Evolutionary conservation across 768 basidiomycete genomes (phyloP).

Genomic region (Pisolithus albus): DNA sequence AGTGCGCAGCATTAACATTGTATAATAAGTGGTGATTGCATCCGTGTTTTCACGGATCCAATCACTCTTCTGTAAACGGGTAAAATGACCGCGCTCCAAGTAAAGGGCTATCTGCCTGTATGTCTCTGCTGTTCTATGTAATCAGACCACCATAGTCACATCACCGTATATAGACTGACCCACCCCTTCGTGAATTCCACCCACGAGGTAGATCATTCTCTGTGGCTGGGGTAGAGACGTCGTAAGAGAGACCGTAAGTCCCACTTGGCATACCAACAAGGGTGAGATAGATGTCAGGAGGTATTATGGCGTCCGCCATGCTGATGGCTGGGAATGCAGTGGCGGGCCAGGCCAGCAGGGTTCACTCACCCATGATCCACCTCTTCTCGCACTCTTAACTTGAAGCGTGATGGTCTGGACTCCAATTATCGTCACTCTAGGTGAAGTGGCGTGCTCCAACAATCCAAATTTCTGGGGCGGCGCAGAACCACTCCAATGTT

Average conservation of each 20-base stretch:
- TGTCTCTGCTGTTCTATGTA: background rate
- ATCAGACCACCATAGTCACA: background rate
- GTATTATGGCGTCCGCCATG: background rate
- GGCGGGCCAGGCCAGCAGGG: too few relatives aligned
- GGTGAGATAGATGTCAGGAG: background rate
- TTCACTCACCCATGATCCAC: too few relatives aligned
- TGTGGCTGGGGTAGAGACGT: background rate
- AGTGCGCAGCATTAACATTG: background rate
- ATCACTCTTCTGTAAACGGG: background rate
- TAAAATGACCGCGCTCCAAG: background rate
- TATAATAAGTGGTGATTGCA: background rate
- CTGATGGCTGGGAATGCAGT: too few relatives aligned
- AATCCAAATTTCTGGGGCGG: too few relatives aligned
- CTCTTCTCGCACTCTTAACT: too few relatives aligned
- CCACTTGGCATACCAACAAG: background rate
- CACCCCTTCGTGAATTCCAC: background rate
- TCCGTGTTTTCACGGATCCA: background rate
- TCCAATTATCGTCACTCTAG: too few relatives aligned
- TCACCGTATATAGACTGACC: background rate
- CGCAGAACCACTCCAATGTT: too few relatives aligned
- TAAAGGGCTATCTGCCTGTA: background rate
- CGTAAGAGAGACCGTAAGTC: slow-evolving; percentile 2
- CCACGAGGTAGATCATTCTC: background rate
- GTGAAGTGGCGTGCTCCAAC: too few relatives aligned
- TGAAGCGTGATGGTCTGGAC: too few relatives aligned